Evolutionary conservation across 352 stramenopile species (phyloP).

Genomic region (Phytophthora constricta): DNA sequence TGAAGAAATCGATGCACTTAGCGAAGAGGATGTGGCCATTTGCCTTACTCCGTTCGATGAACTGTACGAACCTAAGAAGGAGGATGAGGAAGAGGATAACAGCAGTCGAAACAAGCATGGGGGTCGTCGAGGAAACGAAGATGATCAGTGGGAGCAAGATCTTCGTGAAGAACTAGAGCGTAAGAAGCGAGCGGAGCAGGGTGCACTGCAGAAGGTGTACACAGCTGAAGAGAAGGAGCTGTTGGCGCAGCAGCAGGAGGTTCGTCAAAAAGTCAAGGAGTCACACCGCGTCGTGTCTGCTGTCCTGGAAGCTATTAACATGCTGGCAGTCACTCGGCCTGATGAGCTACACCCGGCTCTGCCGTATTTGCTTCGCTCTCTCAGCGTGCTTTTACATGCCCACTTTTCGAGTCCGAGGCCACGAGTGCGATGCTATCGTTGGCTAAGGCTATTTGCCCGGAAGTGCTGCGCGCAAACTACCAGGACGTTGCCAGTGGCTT

Average conservation of each 20-base stretch:
- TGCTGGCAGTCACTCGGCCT: conserved; percentile 58
- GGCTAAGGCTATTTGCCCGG: conserved; percentile 66
- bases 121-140: conserved; percentile 68
- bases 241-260: conserved; percentile 65
- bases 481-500: conserved; percentile 69
- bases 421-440: conserved; percentile 50
- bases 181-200: conserved; percentile 62
- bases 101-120: conserved; percentile 43
- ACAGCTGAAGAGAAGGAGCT: conserved; percentile 62
- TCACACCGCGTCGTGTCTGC: conserved; percentile 48
- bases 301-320: conserved; percentile 68
- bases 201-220: conserved; percentile 53
- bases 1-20: conserved; percentile 59
- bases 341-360: conserved; percentile 81
- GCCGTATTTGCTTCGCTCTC: conserved; percentile 64
- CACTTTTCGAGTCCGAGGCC: conserved; percentile 58
- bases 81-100: conserved; percentile 33
- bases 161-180: conserved; percentile 80
- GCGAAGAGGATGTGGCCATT: conserved; percentile 62
- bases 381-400: conserved; percentile 63
- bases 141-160: conserved; percentile 88
- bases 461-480: conserved; percentile 67
- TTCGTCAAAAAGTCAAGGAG: conserved; percentile 55
- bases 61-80: conserved; percentile 75
- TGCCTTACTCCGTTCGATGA: conserved; percentile 74